Conservation (phyloP, 2,329 filamentous ascomycete species). For the Stachybotrys elegans region DNA sequence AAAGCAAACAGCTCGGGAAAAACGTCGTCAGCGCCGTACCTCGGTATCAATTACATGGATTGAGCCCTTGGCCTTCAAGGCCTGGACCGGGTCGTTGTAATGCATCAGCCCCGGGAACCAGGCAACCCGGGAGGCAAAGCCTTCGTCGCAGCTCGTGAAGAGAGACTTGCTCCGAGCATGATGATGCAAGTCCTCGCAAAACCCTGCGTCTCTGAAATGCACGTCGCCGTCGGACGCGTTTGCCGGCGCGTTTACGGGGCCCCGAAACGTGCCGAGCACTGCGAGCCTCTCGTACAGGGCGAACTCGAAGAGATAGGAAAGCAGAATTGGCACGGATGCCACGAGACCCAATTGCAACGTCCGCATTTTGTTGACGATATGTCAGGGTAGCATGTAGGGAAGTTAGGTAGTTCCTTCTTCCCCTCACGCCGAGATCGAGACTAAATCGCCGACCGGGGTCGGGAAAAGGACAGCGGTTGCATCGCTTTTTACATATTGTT, state of each 20-base stretch:
- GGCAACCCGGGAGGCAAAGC: conserved; percentile 29
- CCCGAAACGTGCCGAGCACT: conserved; percentile 22
- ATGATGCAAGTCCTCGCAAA: conserved; percentile 58
- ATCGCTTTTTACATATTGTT: no score
- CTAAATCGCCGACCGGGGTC: no score
- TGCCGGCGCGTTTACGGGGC: conserved; percentile 13
- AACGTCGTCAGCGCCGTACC: conserved; percentile 26
- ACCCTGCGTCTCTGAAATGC: conserved; percentile 43
- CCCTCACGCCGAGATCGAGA: no score
- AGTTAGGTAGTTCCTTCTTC: no score
- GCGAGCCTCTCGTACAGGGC: neutral
- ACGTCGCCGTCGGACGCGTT: conserved; percentile 24
- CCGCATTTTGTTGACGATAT: no score
- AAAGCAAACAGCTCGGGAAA: neutral
- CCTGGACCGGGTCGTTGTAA: conserved; percentile 34
- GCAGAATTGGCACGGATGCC: neutral
- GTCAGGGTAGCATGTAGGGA: no score
- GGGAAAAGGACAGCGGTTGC: no score
- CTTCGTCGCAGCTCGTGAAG: conserved; percentile 53
- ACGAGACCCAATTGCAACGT: neutral
- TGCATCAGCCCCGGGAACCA: conserved; percentile 48
- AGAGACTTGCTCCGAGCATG: conserved; percentile 41
- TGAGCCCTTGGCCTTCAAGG: conserved; percentile 30
- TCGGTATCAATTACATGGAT: conserved; percentile 50
- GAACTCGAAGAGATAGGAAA: neutral